Conservation (phyloP, 768 basidiomycete genomes). For the Suillus tomentosus region DNA sequence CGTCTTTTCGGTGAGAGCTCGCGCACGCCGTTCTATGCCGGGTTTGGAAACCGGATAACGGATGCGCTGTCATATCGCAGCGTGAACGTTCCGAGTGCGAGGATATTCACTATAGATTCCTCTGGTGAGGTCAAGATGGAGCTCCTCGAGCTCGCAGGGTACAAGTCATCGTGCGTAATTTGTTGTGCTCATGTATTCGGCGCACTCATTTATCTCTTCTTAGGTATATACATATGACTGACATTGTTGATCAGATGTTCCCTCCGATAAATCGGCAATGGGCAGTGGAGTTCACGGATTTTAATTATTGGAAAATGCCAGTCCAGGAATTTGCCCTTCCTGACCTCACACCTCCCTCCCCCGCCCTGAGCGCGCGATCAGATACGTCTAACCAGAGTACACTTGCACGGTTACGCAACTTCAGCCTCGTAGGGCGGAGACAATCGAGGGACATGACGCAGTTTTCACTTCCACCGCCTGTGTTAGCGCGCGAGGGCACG, state of each 20-base stretch:
- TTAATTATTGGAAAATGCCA: constrained; percentile 92
- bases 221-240: constrained; percentile 98
- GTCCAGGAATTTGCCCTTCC: constrained; percentile 80
- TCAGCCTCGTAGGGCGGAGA: constrained; percentile 66
- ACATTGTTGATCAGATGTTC: constrained; percentile 99
- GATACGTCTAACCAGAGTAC: constrained; percentile 79
- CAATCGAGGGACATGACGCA: constrained; percentile 33
- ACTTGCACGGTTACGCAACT: constrained; percentile 72
- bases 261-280: constrained; percentile 91
- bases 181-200: background rate
- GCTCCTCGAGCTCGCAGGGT: constrained; percentile 92
- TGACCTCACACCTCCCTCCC: constrained; percentile 83
- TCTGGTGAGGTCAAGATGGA: constrained; percentile 96
- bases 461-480: constrained; percentile 35
- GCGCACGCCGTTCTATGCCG: constrained; percentile 89
- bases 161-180: constrained; percentile 84
- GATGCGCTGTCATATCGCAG: constrained; percentile 97
- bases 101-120: constrained; percentile 97
- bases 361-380: constrained; percentile 91
- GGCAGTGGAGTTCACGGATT: constrained; percentile 91
- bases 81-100: constrained; percentile 89
- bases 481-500: constrained; percentile 21
- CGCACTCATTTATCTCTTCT: background rate
- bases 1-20: constrained; percentile 77
- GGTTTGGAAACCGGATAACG: constrained; percentile 97